These are phyloP conservation scores for Pseudohalonectria lignicola DNA, from an alignment of 2,329 filamentous ascomycete species.

Conservation along the genomic window DNA sequence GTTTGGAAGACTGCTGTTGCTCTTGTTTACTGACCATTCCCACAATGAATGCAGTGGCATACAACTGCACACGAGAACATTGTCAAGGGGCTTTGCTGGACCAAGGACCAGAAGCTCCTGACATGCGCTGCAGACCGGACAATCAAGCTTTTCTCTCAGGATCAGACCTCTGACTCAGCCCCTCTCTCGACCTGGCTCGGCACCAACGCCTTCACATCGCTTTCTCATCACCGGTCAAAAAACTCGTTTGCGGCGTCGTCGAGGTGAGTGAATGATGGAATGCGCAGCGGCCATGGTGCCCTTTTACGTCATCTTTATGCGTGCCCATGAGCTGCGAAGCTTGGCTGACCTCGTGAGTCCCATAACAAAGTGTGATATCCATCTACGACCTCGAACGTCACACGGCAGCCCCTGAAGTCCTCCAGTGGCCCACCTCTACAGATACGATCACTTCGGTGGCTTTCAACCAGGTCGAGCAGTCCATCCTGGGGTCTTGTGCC, in stretches of 20 bases:
- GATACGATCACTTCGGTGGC: conserved; percentile 84
- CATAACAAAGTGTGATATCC: conserved; percentile 54
- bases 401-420: conserved; percentile 68
- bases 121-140: conserved; percentile 75
- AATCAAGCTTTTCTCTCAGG: conserved; percentile 81
- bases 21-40: no score
- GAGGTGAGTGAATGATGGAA: no score
- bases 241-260: conserved; percentile 73
- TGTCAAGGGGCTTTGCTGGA: conserved; percentile 87
- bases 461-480: conserved; percentile 93
- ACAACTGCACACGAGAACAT: conserved; percentile 83
- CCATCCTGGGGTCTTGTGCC: conserved; percentile 73
- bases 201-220: conserved; percentile 63
- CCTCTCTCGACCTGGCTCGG: conserved; percentile 76
- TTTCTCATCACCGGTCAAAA: conserved; percentile 71
- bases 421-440: conserved; percentile 77
- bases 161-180: conserved; percentile 56
- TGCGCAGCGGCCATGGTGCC: no score
- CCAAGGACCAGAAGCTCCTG: conserved; percentile 71
- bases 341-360: no score
- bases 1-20: no score
- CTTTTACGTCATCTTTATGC: no score
- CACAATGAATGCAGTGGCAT: conserved; percentile 28
- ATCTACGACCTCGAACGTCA: conserved; percentile 82
- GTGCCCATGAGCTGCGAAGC: no score